Conservation (phyloP, 2,329 filamentous ascomycete genomes). For the Phialophora expanda region DNA sequence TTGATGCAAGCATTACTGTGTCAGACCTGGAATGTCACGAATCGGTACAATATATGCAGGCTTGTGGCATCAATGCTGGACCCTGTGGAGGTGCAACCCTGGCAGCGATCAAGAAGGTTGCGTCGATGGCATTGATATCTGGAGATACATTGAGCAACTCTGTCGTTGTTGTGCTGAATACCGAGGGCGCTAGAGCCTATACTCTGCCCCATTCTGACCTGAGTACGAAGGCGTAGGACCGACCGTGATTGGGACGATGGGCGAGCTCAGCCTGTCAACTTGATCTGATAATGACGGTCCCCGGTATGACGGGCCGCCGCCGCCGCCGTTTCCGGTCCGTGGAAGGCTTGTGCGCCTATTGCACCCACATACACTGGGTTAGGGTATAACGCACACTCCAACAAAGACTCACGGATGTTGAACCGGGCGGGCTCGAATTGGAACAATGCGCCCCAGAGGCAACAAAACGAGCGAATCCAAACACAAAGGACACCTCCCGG, state of each 20-base stretch:
- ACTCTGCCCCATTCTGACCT: slow-evolving; percentile 42
- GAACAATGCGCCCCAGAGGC: not conserved
- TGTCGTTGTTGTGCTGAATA: slow-evolving; percentile 69
- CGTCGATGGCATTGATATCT: slow-evolving; percentile 42
- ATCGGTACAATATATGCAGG: slow-evolving; percentile 61
- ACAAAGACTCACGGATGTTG: no score
- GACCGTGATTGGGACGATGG: not conserved
- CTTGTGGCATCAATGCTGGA: slow-evolving; percentile 57
- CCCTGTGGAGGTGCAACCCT: slow-evolving; percentile 67
- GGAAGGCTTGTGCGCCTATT: not conserved
- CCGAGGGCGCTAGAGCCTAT: slow-evolving; percentile 67
- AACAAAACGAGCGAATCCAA: not conserved
- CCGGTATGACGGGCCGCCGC: not conserved
- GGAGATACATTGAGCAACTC: slow-evolving; percentile 55
- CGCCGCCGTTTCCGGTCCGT: not conserved
- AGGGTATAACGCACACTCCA: no score
- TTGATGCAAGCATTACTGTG: slow-evolving; percentile 66
- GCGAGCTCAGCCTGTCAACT: not conserved
- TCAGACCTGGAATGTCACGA: slow-evolving; percentile 67
- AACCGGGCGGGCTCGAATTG: no score
- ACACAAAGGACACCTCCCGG: not conserved
- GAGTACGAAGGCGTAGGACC: not conserved
- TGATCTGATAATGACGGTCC: not conserved
- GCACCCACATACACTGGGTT: not conserved
- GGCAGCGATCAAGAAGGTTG: slow-evolving; percentile 60